phyloP scores from a whole-genome alignment of 352 stramenopile genomes.

The Phytophthora multivora region DNA sequence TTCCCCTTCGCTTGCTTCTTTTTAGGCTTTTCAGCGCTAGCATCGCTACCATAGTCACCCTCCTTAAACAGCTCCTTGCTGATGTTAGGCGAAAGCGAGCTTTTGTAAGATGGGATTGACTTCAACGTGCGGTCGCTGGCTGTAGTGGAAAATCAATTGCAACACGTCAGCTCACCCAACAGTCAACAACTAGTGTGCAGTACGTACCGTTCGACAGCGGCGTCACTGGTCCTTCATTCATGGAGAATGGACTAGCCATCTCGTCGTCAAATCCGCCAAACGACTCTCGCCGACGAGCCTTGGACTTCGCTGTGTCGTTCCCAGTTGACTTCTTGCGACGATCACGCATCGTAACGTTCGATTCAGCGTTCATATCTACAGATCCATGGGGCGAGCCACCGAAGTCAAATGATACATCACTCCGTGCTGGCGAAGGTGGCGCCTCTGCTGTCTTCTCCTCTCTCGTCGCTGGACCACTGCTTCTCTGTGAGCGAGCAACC shows the following conservation, averaged over 20 bases:
- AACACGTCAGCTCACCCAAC: slow-evolving; percentile 14
- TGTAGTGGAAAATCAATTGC: slow-evolving; percentile 16
- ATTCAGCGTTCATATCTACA: slow-evolving; percentile 28
- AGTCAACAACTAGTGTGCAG: not conserved
- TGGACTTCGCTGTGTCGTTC: slow-evolving; percentile 28
- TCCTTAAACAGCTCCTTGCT: slow-evolving; percentile 65
- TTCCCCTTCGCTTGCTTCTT: slow-evolving; percentile 37
- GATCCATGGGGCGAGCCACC: slow-evolving; percentile 36
- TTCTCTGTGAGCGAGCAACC: slow-evolving; percentile 20
- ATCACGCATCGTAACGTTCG: slow-evolving; percentile 36
- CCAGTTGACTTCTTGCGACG: slow-evolving; percentile 24
- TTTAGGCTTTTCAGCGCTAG: slow-evolving; percentile 28
- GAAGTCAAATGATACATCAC: slow-evolving; percentile 52
- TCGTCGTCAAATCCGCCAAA: slow-evolving; percentile 54
- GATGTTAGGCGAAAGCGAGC: slow-evolving; percentile 54
- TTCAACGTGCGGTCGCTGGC: slow-evolving; percentile 68
- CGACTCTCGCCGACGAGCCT: slow-evolving; percentile 43
- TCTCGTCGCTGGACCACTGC: slow-evolving; percentile 14
- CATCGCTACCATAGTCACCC: slow-evolving; percentile 32
- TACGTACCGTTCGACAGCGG: slow-evolving; percentile 66
- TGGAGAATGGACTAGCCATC: slow-evolving; percentile 59
- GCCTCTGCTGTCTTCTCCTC: slow-evolving; percentile 29
- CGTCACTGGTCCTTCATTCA: slow-evolving; percentile 64
- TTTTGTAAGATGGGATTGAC: slow-evolving; percentile 59
- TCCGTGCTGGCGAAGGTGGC: slow-evolving; percentile 22